Percentiles rank a stretch among this genome's conserved stretches.
phyloP scores from a whole-genome alignment of 129 eudicot species.

The Artemisia argyi region DNA sequence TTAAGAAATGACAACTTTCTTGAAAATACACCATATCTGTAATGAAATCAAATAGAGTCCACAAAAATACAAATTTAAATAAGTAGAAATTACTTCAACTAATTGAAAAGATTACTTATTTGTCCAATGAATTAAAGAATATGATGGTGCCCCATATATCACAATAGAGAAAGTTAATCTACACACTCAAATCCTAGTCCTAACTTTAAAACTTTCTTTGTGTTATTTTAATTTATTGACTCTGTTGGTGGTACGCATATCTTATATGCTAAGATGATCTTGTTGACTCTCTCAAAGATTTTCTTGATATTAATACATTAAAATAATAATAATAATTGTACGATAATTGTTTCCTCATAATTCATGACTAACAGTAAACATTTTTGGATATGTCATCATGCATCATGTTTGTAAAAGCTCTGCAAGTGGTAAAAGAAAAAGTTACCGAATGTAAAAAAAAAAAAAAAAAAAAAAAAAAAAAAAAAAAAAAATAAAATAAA shows the following conservation, averaged over 20 bases:
- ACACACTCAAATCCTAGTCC: constrained; percentile 47
- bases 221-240: constrained; percentile 30
- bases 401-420: constrained; percentile 13
- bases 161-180: constrained; percentile 30
- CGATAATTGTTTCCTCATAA: constrained; percentile 14
- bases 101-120: constrained; percentile 18
- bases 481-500: not conserved
- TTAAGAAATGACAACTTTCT: constrained; percentile 39
- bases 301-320: constrained; percentile 30
- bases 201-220: constrained; percentile 27
- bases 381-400: constrained; percentile 18
- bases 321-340: not conserved
- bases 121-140: constrained; percentile 19
- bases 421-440: not conserved
- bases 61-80: constrained; percentile 23
- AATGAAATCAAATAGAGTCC: constrained; percentile 17
- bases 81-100: constrained; percentile 18
- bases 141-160: constrained; percentile 24
- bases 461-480: not conserved
- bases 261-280: constrained; percentile 43
- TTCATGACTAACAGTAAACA: constrained; percentile 14
- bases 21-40: constrained; percentile 20
- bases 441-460: not conserved
- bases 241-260: constrained; percentile 35
- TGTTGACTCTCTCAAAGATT: constrained; percentile 46